Base-by-base conservation (phyloP, 2,329 filamentous ascomycete species). In the Fusarium xyrophilum region DNA sequence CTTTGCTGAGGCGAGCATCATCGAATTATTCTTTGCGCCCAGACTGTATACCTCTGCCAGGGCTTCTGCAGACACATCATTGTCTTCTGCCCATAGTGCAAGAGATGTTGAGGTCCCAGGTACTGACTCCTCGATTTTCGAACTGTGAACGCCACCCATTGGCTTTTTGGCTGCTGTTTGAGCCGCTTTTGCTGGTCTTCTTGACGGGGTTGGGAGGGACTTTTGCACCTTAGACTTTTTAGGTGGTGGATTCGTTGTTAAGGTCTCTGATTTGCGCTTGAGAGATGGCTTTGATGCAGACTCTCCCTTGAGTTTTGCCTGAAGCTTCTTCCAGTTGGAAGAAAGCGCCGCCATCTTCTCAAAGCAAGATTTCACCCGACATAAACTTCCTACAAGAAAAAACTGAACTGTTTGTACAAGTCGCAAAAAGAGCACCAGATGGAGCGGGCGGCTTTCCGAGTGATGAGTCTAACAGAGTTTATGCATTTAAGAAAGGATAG, bases 271-370 rank as follows among this genome's bases (percentile, higher is more conserved):
- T 71, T 84, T 82, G 67, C 83, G 80, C 65, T 83, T 83, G 17
- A 78, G 54, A 78, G 80, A 68, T n/a, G 78, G 61, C 19, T 76
- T 73, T 19, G 78, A 73, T n/a, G 78, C 63, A 30, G 81, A 77
- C 62, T 84, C 82, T 40, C 82, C 76, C 74, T 86, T 83, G 71
- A 88, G 80, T 72, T 85, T 85, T 69, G 86, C 85, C 80, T 93
- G 91, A 56, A 94, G 84, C 80, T 86, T 90, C 80, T 93, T 93
- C 91, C 91, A 94, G 76, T 94, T 94, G 56, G 86, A 88, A 15
- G 88, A 90, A 35, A 90, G 79, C 72, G 81, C 81, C 38, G 78
- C 77, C 79, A 81, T 81, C 50, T 35, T 73, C 44, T 60, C 13
- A 60, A 40, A 2, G 13, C 40, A n/a, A 7, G 21, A 30, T 25